Base-by-base conservation (phyloP, 2,329 filamentous ascomycete genomes). In the Clarireedia sp. region DNA sequence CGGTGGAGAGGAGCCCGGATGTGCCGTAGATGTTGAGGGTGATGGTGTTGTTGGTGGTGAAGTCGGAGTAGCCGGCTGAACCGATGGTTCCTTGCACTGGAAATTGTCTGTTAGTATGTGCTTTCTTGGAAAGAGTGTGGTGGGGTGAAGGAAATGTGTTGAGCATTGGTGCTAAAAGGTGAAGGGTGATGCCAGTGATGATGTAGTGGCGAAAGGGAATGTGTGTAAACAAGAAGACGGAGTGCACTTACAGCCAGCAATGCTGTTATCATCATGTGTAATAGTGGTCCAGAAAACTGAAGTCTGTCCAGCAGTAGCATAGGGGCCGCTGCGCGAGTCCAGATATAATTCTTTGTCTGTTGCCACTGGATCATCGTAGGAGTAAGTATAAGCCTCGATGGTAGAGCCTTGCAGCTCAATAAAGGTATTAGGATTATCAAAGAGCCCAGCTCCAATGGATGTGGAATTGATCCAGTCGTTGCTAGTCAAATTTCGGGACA, bases 1-100 rank as follows among this genome's bases (percentile, higher is more conserved):
- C 77, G 0, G 70, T 65, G 2, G 78, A 80, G 5, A 72, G 70
- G 21, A 80, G 69, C 1, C 78, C 78, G 0, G 77, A 80, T 0
- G 78, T 81, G 8, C 78, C 78, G 67, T 81, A 81, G 4, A 81
- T 66, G 64, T 81, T 81, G 19, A 81, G 69, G 0, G 78, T 80
- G 51, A 81, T 76, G 57, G 76, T 78, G 56, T 75, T 70, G 51
- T 71, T 70, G 36, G 64, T 62, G 1, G 57, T 72, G 61, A 66
- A 76, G 8, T 68, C 73, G 1, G 66, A 64, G 41, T 69, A 73
- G 2, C 78, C 78, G 0, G 74, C 67, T 0, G 74, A 73, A 65
- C 75, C 75, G 54, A 81, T 75, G 0, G 78, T 81, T 6, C 78
- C 78, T 59, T 81, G 78, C 21, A 79, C 70, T 33, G 29, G 29